phyloP scores from a whole-genome alignment of 441 rosid genomes.

The Erodium texanum region DNA sequence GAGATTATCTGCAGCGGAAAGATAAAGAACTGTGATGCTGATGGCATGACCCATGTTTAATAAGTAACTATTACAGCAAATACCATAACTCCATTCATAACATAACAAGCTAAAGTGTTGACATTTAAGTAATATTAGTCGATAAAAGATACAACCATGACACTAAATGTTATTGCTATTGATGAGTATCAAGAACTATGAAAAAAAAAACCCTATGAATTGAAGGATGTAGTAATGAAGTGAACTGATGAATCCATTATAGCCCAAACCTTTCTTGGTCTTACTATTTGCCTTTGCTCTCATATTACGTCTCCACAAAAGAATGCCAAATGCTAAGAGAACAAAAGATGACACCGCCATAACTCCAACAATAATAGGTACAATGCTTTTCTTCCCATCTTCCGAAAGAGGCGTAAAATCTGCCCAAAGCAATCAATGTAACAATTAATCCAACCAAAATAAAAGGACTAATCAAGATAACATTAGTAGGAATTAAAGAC shows the following conservation, averaged over 20 bases:
- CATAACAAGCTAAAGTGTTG: too few relatives aligned
- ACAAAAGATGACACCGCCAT: slow-evolving; percentile 25
- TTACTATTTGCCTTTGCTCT: slow-evolving; percentile 8
- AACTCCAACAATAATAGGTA: slow-evolving; percentile 23
- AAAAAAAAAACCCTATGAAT: neutral
- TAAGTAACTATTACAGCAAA: neutral
- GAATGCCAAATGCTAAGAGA: slow-evolving; percentile 28
- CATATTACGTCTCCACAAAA: slow-evolving; percentile 38
- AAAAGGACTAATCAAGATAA: neutral
- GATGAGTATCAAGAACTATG: neutral
- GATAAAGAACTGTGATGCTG: neutral
- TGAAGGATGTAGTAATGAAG: neutral
- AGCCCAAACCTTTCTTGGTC: slow-evolving; percentile 26
- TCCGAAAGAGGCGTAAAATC: slow-evolving; percentile 27
- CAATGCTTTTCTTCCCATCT: slow-evolving; percentile 20
- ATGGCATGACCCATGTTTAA: neutral
- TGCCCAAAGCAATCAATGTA: slow-evolving; percentile 14
- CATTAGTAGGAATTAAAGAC: neutral
- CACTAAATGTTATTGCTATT: neutral
- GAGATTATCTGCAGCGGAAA: slow-evolving; percentile 22
- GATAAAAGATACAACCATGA: too few relatives aligned
- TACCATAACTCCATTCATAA: too few relatives aligned
- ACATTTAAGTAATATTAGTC: too few relatives aligned
- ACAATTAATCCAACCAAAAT: too few relatives aligned
- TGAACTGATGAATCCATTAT: neutral